A percentile compares a stretch with the other conserved stretches of the same genome.
Conservation (phyloP, 176 grass and related monocot species). For the Musa schizocarpa region DNA sequence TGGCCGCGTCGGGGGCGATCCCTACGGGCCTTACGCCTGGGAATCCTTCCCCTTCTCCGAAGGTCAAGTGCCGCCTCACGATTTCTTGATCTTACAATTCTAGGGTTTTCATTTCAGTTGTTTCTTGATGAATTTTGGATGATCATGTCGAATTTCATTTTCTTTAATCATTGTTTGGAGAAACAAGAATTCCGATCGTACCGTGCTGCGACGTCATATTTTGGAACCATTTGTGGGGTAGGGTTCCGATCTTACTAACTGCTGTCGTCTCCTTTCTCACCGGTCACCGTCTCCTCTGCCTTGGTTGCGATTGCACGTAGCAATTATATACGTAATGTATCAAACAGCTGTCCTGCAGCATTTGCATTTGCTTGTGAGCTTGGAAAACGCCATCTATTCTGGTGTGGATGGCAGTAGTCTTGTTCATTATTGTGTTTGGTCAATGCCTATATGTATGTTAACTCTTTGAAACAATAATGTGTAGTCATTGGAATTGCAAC, state of each 20-base stretch:
- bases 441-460: no score
- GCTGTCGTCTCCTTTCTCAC: no score
- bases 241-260: neutral
- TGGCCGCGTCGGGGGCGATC: constrained; percentile 41
- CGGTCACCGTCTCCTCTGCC: no score
- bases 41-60: constrained; percentile 46
- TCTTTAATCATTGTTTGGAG: neutral
- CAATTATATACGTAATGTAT: no score
- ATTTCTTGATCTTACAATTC: neutral
- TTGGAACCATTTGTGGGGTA: neutral
- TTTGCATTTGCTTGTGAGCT: no score
- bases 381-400: no score
- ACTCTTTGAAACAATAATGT: no score
- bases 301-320: no score
- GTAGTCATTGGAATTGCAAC: no score
- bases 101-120: neutral
- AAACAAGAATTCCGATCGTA: neutral
- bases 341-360: no score
- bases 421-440: no score
- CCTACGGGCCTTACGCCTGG: constrained; percentile 87
- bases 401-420: no score
- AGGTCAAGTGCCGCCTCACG: constrained; percentile 18
- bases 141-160: neutral
- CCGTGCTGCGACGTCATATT: neutral
- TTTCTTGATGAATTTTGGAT: neutral